These are phyloP conservation scores for Orbilia oligospora DNA, from an alignment of 2,329 filamentous ascomycete species.

Conservation along the genomic window DNA sequence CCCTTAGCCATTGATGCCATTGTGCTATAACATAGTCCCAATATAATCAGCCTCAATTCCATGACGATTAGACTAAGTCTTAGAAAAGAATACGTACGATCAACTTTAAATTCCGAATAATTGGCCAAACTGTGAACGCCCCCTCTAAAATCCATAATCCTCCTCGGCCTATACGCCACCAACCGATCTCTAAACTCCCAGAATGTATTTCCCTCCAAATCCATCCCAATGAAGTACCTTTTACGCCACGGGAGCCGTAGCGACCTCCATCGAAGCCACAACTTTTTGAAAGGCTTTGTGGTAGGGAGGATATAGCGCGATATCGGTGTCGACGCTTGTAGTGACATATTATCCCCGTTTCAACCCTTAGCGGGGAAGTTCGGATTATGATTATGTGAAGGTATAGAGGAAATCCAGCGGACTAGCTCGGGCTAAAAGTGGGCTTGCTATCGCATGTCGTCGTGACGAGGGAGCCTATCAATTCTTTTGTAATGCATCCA, in stretches of 20 bases:
- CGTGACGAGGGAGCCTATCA: not conserved
- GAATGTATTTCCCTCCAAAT: conserved; percentile 78
- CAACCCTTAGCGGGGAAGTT: not conserved
- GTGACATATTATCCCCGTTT: conserved; percentile 6
- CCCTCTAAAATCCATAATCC: conserved; percentile 61
- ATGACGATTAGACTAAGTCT: no score
- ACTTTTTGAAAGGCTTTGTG: conserved; percentile 31
- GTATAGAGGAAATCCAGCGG: not conserved
- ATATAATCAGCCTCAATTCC: not conserved
- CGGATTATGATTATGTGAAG: not conserved
- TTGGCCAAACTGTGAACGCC: conserved; percentile 58
- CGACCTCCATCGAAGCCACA: conserved; percentile 51
- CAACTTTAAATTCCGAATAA: conserved; percentile 58
- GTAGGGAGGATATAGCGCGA: conserved; percentile 36
- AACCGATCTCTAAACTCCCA: conserved; percentile 75
- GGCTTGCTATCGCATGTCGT: conserved; percentile 1
- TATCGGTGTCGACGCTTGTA: not conserved
- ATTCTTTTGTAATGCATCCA: not conserved
- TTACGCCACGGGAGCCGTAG: conserved; percentile 47
- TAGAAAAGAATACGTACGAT: conserved; percentile 43
- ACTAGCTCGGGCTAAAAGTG: not conserved
- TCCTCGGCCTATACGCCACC: conserved; percentile 48
- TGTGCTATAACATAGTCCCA: conserved; percentile 66
- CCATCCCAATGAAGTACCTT: conserved; percentile 68
- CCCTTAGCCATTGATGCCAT: conserved; percentile 79